Conservation (phyloP, 108 stramenopile genomes). For the Skeletonema marinoi region DNA sequence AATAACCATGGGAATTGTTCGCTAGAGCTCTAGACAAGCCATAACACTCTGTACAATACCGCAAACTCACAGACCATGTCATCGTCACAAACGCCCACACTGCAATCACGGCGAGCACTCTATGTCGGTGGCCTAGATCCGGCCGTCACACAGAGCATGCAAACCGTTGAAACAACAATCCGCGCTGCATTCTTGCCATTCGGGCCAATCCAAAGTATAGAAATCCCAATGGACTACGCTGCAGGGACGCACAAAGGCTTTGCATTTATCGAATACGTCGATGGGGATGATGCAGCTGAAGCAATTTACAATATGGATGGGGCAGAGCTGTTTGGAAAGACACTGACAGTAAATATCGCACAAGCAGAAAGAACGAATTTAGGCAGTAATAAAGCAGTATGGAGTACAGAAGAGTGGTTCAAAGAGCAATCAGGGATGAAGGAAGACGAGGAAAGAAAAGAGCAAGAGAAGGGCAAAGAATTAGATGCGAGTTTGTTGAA, state of each 20-base stretch:
- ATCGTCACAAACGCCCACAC: conserved; percentile 22
- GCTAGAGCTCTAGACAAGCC: too few species aligned
- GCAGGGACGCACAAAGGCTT: conserved; percentile 82
- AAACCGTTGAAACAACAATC: conserved; percentile 65
- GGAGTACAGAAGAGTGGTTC: conserved; percentile 81
- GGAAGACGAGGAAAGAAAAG: conserved; percentile 33
- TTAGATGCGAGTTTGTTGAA: conserved; percentile 30
- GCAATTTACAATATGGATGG: conserved; percentile 98
- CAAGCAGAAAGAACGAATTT: conserved; percentile 69
- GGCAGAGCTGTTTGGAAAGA: conserved; percentile 84
- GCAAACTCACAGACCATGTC: neutral
- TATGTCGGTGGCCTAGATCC: conserved; percentile 93
- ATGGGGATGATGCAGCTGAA: conserved; percentile 86
- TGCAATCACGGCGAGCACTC: conserved; percentile 52
- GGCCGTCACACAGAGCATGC: conserved; percentile 33
- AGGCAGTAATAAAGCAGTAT: conserved; percentile 76
- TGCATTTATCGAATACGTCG: conserved; percentile 93
- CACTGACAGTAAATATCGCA: conserved; percentile 86
- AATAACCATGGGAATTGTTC: too few species aligned
- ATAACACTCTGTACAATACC: too few species aligned
- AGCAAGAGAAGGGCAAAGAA: conserved; percentile 29
- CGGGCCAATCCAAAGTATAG: conserved; percentile 66
- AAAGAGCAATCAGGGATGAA: conserved; percentile 42
- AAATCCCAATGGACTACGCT: conserved; percentile 80
- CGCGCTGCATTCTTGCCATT: conserved; percentile 96